Evolutionary conservation across 2,329 filamentous ascomycete species (phyloP), one percentile per base, ranked within the genome.

Genomic region (Akanthomyces muscarius): DNA sequence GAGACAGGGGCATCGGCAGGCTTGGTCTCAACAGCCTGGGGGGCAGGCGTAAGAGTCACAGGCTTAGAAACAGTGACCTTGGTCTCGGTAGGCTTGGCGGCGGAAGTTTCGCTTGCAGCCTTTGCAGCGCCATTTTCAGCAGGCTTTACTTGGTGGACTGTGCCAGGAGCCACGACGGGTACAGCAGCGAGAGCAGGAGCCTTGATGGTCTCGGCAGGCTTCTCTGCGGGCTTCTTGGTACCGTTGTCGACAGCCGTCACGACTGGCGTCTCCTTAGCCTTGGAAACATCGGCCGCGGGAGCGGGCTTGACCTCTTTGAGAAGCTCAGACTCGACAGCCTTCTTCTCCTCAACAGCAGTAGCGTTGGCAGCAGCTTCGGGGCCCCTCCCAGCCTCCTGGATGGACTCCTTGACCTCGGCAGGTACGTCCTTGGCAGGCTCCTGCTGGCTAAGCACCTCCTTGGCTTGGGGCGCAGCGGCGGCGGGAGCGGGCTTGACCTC

Each of bases 281-380:
- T 51, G 5, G 48, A 53, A 21, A 65, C 67, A 25, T 67, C 53
- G 0, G 71, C 68, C 14, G 73, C 70, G 67, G 78, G 69, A 60
- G 72, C 71, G 59, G 75, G 72, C 73, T 83, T 80, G 65, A 87
- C 81, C 73, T 89, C 84, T 67, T 85, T 81, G 54, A 92, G 79
- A 10, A 96, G 80, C 77, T 96, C 89, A 30, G 84, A 75, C 78
- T 96, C 91, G 5, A 92, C 81, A 11, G 80, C 82, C 73, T 85
- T 86, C 84, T 95, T 95, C 69, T 93, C 90, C 66, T 83, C 77
- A 7, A 95, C 89, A 21, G 87, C 89, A 62, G 82, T 81, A 1
- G 85, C 79, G 74, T 87, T 89, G 62, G 84, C 83, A 42, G 89
- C 85, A 41, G 91, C 91, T 76, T 95, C 91, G 10, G 90, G 88